A percentile compares a stretch with the other conserved stretches of the same genome.
phyloP scores from a whole-genome alignment of 2,329 filamentous ascomycete species.

The Trichoderma koningiopsis region DNA sequence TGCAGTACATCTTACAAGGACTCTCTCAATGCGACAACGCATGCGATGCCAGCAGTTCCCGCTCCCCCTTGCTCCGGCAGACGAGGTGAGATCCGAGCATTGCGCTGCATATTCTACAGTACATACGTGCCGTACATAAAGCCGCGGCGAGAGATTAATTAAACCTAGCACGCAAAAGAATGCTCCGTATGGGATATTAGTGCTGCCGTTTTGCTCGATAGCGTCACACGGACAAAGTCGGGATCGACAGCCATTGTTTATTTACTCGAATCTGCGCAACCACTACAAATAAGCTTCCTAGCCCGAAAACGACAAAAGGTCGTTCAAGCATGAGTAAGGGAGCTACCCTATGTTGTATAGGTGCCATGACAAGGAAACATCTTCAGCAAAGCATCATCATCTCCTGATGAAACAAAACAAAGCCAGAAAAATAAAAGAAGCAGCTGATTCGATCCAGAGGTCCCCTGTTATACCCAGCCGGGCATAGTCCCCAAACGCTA shows the following conservation, averaged over 20 bases:
- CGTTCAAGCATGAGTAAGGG: neutral
- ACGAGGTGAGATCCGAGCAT: neutral
- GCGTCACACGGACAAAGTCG: conserved; percentile 4
- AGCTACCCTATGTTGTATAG: neutral
- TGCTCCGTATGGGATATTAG: neutral
- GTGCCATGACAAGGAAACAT: neutral
- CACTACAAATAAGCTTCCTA: neutral
- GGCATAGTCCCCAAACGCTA: conserved; percentile 13
- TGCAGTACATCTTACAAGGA: neutral
- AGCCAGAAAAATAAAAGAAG: neutral
- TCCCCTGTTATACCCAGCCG: neutral
- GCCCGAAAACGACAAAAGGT: neutral
- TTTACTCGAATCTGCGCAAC: neutral
- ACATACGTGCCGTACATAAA: neutral
- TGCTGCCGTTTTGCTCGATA: neutral
- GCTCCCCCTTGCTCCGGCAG: conserved; percentile 2
- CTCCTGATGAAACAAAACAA: conserved; percentile 23
- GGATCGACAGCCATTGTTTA: conserved; percentile 12
- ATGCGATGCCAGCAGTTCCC: neutral
- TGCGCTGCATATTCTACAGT: neutral
- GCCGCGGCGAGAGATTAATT: neutral
- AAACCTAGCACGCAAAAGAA: neutral
- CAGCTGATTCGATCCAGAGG: neutral
- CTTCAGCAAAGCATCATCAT: neutral
- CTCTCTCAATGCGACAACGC: neutral